Percentiles rank a stretch among this genome's conserved stretches.
phyloP scores from a whole-genome alignment of 2,329 filamentous ascomycete species.

The Fusarium coicis region DNA sequence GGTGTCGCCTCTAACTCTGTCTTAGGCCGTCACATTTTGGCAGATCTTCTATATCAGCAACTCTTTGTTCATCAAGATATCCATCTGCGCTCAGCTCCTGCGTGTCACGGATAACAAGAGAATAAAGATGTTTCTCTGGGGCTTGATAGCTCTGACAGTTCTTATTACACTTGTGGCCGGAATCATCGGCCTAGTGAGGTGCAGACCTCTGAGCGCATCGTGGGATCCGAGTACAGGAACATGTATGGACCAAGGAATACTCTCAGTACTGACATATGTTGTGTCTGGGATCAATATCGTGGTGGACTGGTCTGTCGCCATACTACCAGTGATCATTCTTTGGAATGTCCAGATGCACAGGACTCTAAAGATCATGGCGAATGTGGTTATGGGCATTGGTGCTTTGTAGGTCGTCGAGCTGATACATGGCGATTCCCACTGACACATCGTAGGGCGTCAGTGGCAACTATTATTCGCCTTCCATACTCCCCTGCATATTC shows the following conservation, averaged over 20 bases:
- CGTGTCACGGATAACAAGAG: neutral
- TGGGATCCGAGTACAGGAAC: conserved; percentile 8
- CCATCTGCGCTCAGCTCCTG: conserved; percentile 13
- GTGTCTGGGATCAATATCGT: conserved; percentile 18
- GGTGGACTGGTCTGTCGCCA: conserved; percentile 10
- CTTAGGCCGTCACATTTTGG: neutral
- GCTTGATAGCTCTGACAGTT: neutral
- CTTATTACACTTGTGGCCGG: neutral
- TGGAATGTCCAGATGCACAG: conserved; percentile 14
- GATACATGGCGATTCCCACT: rapidly evolving
- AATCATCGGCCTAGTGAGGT: neutral
- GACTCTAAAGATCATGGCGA: conserved; percentile 1
- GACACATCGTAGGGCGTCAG: neutral
- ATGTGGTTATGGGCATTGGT: conserved; percentile 7
- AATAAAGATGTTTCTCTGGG: neutral
- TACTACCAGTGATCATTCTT: conserved; percentile 6
- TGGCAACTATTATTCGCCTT: conserved; percentile 18
- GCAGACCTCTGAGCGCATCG: neutral
- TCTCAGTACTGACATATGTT: conserved; percentile 8
- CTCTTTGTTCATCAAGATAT: conserved; percentile 11
- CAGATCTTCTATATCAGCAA: conserved; percentile 14
- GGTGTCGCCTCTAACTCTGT: rapidly evolving
- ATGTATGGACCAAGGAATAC: neutral
- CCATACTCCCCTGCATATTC: conserved; percentile 17
- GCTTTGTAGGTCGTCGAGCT: neutral